Evolutionary conservation across 345 rosid genomes (phyloP).

Genomic region (Brassica carinata): DNA sequence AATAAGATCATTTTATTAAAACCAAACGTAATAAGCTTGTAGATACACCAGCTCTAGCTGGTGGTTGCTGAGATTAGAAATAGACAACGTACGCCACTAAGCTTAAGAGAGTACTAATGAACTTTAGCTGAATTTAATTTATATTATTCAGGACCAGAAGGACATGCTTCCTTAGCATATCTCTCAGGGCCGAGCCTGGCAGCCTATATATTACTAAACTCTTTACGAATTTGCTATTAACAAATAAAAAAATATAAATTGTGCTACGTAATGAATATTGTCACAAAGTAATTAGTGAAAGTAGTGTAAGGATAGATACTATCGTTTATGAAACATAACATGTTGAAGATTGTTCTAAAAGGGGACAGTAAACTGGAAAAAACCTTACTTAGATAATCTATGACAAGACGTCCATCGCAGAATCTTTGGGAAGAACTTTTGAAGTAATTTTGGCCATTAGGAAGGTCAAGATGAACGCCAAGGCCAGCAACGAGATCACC

Average conservation of each 20-base stretch:
- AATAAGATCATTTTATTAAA: not conserved
- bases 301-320: not conserved
- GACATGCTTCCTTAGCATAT: too few relatives aligned
- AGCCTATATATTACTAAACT: not conserved
- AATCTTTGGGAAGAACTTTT: slow-evolving; percentile 56
- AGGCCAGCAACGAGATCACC: slow-evolving; percentile 56
- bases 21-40: not conserved
- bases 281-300: not conserved
- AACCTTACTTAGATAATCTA: slow-evolving; percentile 60
- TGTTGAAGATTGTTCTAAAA: not conserved
- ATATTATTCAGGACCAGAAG: too few relatives aligned
- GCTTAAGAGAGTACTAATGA: too few relatives aligned
- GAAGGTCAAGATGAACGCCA: slow-evolving; percentile 49
- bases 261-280: not conserved
- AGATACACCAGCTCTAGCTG: not conserved
- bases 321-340: not conserved
- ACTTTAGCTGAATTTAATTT: too few relatives aligned
- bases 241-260: not conserved
- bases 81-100: too few relatives aligned
- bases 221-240: not conserved
- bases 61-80: too few relatives aligned
- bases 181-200: too few relatives aligned
- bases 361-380: not conserved
- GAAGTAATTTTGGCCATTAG: slow-evolving; percentile 56
- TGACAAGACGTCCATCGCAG: slow-evolving; percentile 65